Evolutionary conservation across 176 grass and related monocot genomes (phyloP).

Genomic region (Zoysia japonica): DNA sequence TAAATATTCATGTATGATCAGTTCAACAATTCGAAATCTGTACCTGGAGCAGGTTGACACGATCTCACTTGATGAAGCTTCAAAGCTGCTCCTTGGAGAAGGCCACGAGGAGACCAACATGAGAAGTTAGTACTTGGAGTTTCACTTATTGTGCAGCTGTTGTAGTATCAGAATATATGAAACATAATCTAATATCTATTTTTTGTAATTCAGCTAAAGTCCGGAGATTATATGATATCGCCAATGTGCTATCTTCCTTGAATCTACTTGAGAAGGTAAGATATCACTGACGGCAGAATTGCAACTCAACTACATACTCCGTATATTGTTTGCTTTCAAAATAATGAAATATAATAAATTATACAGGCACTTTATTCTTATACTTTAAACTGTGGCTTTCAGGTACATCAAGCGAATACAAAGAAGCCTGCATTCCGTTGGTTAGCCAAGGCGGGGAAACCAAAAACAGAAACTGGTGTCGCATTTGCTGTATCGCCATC

Average conservation of each 20-base stretch:
- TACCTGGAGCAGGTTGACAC: conserved; percentile 45
- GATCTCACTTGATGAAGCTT: conserved; percentile 83
- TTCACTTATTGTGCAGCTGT: neutral
- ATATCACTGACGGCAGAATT: neutral
- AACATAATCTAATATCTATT: neutral
- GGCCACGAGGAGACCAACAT: conserved; percentile 63
- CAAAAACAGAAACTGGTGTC: conserved; percentile 41
- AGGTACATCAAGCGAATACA: conserved; percentile 68
- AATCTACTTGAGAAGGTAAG: conserved; percentile 83
- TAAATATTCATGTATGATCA: neutral
- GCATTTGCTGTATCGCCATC: conserved; percentile 33
- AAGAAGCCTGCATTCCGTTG: conserved; percentile 86
- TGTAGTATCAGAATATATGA: no score
- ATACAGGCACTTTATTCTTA: neutral
- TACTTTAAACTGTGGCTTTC: conserved; percentile 38
- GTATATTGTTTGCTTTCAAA: neutral
- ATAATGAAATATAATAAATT: neutral
- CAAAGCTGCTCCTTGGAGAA: conserved; percentile 72
- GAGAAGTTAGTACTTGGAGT: conserved; percentile 58
- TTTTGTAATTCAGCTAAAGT: conserved; percentile 66
- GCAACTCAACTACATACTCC: neutral
- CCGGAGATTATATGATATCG: conserved; percentile 86
- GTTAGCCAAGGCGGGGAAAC: conserved; percentile 48
- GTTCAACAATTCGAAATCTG: conserved; percentile 11
- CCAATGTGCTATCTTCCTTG: conserved; percentile 80